Evolutionary conservation across 2,329 filamentous ascomycete genomes (phyloP), one percentile per base, ranked within the genome.

Genomic region (Apiospora phragmitis): DNA sequence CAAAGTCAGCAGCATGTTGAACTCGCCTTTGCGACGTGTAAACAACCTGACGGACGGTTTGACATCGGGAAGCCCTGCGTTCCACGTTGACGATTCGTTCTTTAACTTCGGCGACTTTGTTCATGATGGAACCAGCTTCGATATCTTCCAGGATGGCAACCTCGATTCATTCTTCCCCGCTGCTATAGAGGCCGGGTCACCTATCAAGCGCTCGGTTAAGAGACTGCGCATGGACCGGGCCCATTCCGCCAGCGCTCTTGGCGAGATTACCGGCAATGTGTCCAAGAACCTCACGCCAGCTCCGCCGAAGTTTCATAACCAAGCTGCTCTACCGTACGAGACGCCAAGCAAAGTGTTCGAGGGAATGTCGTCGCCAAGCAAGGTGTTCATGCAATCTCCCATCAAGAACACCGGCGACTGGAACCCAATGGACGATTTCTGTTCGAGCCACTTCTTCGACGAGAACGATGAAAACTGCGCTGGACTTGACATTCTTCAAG

Each of bases 1-100:
- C 77, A 92, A 90, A 74, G 94, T 98, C 73, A 88, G 89, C 71
- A 89, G 92, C 72, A 87, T 94, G 82, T 87, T 94, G 67, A 92
- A 92, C 68, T 94, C 92, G 5, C 92, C 92, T 35, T 83, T 87
- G 70, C 79, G 80, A 45, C 77, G 78, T 55, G 85, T 86, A 75
- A 85, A 84, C 72, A 83, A 84, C 73, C 80, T 90, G 67, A 83
- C 85, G 21, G 87, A 90, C 41, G 81, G 84, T 11, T 71, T 75
- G 24, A 79, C 87, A 38, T 88, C 88, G 4, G 92, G 90, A 87
- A 92, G 91, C 74, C 89, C 91, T 4, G 88, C 89, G n/a, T 90
- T 93, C 78, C 85, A 88, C 67, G 81, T 92, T 3, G 90, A 92
- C 67, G 89, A 92, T 32, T 78, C 82, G 3, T 76, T 85, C 24